phyloP scores from a whole-genome alignment of 352 stramenopile genomes.

The Phytophthora quininea region DNA sequence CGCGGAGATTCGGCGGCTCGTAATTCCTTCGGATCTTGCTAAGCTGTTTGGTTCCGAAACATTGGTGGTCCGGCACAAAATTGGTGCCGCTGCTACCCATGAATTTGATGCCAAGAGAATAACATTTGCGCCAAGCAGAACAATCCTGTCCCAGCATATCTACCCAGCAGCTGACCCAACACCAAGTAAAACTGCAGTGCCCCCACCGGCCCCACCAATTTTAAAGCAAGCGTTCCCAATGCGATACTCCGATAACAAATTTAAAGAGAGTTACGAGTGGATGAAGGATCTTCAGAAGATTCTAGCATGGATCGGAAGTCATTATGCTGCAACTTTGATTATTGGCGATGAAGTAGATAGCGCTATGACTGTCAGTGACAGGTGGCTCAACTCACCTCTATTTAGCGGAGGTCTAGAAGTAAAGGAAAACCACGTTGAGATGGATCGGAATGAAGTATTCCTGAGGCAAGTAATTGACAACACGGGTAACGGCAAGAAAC shows the following conservation, averaged over 20 bases:
- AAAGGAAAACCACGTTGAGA: conserved; percentile 11
- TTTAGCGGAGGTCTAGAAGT: conserved; percentile 65
- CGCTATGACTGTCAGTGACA: conserved; percentile 28
- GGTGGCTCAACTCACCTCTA: conserved; percentile 60
- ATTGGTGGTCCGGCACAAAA: conserved; percentile 41
- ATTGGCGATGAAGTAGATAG: conserved; percentile 32
- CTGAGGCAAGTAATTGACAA: conserved; percentile 82
- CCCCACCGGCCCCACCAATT: conserved; percentile 17
- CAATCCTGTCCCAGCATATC: conserved; percentile 66
- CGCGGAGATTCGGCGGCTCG: conserved; percentile 40
- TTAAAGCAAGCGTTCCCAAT: not conserved
- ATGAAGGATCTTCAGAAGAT: conserved; percentile 71
- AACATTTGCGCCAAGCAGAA: conserved; percentile 50
- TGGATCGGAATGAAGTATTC: conserved; percentile 54
- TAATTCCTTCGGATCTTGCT: conserved; percentile 47
- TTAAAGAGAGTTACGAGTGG: conserved; percentile 49
- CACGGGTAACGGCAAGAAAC: conserved; percentile 71
- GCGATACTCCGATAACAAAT: conserved; percentile 19
- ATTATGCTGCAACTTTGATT: conserved; percentile 70
- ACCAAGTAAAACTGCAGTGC: conserved; percentile 1
- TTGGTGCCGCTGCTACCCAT: not conserved
- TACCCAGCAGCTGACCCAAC: conserved; percentile 30
- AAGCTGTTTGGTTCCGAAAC: conserved; percentile 55
- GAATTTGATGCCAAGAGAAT: conserved; percentile 39
- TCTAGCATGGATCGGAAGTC: conserved; percentile 63